Percentiles rank a stretch among this genome's conserved stretches.
phyloP scores from a whole-genome alignment of 192 early-diverging fungal genomes.

The Phlyctochytrium planicorne region DNA sequence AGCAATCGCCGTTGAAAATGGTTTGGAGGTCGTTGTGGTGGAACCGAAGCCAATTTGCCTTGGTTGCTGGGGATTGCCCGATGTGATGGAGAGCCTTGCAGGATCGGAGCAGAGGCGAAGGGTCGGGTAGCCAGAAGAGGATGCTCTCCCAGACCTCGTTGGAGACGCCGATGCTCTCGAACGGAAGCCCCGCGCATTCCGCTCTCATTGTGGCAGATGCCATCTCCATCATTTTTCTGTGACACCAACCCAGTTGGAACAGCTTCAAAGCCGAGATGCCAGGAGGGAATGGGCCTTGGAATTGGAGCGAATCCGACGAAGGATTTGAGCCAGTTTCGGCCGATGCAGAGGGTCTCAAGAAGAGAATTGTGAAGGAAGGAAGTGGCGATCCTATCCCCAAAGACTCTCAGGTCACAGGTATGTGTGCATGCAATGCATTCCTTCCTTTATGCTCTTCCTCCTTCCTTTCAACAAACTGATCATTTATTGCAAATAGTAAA shows the following conservation, averaged over 20 bases:
- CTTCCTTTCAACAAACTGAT: not conserved
- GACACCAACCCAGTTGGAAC: too few relatives aligned
- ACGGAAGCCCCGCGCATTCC: too few relatives aligned
- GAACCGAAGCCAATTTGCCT: too few relatives aligned
- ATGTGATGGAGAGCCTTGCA: not conserved
- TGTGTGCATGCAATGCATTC: not conserved
- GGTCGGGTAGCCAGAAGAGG: not conserved
- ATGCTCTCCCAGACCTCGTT: not conserved
- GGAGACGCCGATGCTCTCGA: too few relatives aligned
- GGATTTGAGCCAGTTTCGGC: not conserved
- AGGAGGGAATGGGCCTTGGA: conserved; percentile 1
- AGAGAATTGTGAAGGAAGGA: not conserved
- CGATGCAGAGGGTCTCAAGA: not conserved
- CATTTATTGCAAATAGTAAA: conserved; percentile 38
- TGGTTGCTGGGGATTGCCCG: too few relatives aligned
- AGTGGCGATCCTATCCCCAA: not conserved
- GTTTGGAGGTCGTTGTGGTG: not conserved
- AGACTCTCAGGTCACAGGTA: not conserved
- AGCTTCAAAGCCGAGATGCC: too few relatives aligned
- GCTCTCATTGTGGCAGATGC: too few relatives aligned
- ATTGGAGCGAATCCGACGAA: not conserved
- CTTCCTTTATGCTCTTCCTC: not conserved
- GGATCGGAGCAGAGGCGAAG: not conserved
- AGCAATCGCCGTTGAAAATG: not conserved
- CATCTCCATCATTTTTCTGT: too few relatives aligned